Base-by-base conservation (phyloP, 306 rosid species). In the Citrullus mucosospermus region DNA sequence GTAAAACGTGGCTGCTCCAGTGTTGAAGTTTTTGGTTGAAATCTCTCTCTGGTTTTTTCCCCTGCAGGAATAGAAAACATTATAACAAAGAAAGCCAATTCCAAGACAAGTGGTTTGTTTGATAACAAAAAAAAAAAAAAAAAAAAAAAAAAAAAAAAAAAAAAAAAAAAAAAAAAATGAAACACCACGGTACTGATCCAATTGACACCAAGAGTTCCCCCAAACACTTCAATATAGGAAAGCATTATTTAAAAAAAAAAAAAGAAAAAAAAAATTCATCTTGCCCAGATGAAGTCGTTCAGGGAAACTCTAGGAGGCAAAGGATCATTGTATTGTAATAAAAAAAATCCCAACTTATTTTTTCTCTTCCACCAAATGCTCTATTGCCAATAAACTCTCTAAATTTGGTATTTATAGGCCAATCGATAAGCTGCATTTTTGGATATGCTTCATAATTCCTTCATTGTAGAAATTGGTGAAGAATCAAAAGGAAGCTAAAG, bases 161-260 rank as follows among this genome's bases (percentile, higher is more conserved):
- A 25, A 25, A 25, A 25, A 1, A 25, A 25, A 25, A 25, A 25
- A 25, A 25, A 6, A 2, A 53, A 55, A 55, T 36, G 39, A 9
- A 44, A 44, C 13, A 9, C 2, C 2, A 16, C 4, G 1, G 17
- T 9, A 9, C 1, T 58, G 32, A 2, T 41, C 38, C 22, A 65
- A 3, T 67, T 82, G 86, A 28, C 79, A 71, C 86, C 86, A 8
- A 67, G 85, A 76, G 88, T 89, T 85, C 82, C 88, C 78, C 84
- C 85, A 86, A 87, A 86, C 85, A 85, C 88, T 89, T 87, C 86
- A 89, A 69, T 69, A 4, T 66, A 30, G 78, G 78, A 57, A 63
- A 65, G 39, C 48, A 9, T 18, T 10, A 55, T 43, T 25, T 25
- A 25, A 25, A 25, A 25, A 25, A 25, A 25, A 25, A 25, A 0